These are phyloP conservation scores for Curvularia lunata DNA, from an alignment of 2,329 filamentous ascomycete genomes.

Conservation along the genomic window DNA sequence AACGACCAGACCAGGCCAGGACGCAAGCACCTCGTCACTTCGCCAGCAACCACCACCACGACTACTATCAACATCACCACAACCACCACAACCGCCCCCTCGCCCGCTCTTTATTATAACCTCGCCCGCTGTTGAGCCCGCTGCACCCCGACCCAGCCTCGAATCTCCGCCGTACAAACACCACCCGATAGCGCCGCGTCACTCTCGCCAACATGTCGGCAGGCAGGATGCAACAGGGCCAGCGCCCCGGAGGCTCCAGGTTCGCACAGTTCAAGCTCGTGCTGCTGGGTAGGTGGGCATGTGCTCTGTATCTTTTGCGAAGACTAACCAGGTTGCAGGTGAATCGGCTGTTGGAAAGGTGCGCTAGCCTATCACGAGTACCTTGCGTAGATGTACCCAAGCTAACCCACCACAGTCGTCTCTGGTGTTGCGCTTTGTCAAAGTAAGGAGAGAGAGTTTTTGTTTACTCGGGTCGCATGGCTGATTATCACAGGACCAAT, in stretches of 20 bases:
- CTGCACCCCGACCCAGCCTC: too few relatives aligned
- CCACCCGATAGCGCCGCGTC: slow-evolving; percentile 32
- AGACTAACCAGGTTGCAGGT: slow-evolving; percentile 63
- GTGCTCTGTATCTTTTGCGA: neutral
- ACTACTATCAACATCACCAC: slow-evolving; percentile 6
- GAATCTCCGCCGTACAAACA: neutral
- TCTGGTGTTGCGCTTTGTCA: slow-evolving; percentile 96
- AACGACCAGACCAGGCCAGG: slow-evolving; percentile 1
- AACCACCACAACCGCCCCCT: neutral
- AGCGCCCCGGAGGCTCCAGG: slow-evolving; percentile 69
- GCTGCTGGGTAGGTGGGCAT: slow-evolving; percentile 75
- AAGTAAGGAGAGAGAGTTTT: slow-evolving; percentile 63
- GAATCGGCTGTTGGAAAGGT: slow-evolving; percentile 99
- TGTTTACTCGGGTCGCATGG: neutral
- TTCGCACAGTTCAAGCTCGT: slow-evolving; percentile 99
- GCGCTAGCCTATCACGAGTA: slow-evolving; percentile 42
- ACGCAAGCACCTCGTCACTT: slow-evolving; percentile 24
- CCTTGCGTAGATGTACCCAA: slow-evolving; percentile 18
- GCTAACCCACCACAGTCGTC: slow-evolving; percentile 73
- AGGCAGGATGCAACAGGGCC: slow-evolving; percentile 73
- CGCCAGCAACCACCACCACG: slow-evolving; percentile 12
- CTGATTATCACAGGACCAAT: slow-evolving; percentile 77
- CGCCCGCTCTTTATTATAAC: neutral
- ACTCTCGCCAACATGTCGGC: slow-evolving; percentile 71
- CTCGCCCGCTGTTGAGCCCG: neutral